phyloP scores from a whole-genome alignment of 768 basidiomycete species.

The Agrocybe pediades region DNA sequence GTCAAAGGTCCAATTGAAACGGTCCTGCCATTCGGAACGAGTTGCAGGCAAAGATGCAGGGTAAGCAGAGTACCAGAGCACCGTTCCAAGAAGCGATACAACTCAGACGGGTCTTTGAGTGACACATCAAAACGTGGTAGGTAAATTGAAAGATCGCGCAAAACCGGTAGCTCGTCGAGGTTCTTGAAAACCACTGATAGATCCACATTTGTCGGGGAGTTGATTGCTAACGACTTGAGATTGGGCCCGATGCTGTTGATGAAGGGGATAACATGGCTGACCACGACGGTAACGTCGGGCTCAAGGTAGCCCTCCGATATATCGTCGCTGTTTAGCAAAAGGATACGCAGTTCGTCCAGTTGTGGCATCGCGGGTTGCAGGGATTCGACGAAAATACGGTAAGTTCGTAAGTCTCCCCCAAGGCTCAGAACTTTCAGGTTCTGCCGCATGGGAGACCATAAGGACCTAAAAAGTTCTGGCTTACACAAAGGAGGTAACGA shows the following conservation, averaged over 20 bases:
- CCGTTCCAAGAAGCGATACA: slow-evolving; percentile 32
- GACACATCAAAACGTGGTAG: slow-evolving; percentile 41
- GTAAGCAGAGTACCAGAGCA: slow-evolving; percentile 32
- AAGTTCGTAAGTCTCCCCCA: neutral
- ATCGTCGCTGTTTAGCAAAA: neutral
- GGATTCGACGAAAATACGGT: neutral
- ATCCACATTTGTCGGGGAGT: slow-evolving; percentile 42
- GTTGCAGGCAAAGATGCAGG: slow-evolving; percentile 42
- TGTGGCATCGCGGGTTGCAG: neutral
- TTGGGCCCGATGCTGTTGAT: slow-evolving; percentile 36
- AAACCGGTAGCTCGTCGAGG: slow-evolving; percentile 31
- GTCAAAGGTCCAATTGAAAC: slow-evolving; percentile 31
- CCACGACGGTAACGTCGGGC: slow-evolving; percentile 25
- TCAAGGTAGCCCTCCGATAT: neutral
- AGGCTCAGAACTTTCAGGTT: neutral
- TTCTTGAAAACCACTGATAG: slow-evolving; percentile 40
- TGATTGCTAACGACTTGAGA: slow-evolving; percentile 35
- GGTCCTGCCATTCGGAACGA: slow-evolving; percentile 32
- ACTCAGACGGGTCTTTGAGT: slow-evolving; percentile 35
- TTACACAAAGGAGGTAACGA: neutral
- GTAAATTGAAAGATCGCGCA: slow-evolving; percentile 35
- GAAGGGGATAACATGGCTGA: slow-evolving; percentile 39
- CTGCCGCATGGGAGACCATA: neutral
- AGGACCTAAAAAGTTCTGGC: neutral
- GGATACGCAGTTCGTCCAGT: neutral